Conservation (phyloP, 2,329 filamentous ascomycete species). For the Akanthomyces dipterigenus region DNA sequence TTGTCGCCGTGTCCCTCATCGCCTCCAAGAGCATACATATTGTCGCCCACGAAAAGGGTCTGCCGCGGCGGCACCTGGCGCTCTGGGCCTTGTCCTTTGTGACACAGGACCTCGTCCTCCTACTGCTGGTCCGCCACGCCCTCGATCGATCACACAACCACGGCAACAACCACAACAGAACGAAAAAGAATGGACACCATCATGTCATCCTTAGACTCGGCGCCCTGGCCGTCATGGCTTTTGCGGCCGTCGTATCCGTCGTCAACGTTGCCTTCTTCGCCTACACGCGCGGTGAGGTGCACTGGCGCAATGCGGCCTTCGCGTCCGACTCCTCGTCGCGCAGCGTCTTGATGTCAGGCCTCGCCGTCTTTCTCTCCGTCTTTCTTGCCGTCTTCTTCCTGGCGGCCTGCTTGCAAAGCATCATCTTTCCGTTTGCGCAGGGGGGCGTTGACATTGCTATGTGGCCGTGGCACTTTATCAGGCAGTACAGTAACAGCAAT, state of each 20-base stretch:
- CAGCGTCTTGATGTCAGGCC: constrained; percentile 20
- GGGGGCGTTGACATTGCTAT: background rate
- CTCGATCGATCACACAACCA: background rate
- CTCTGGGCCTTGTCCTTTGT: constrained; percentile 9
- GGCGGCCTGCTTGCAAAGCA: constrained; percentile 19
- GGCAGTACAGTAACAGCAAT: background rate
- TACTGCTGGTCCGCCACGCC: constrained; percentile 1
- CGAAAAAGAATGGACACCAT: background rate
- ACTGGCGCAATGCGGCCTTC: constrained; percentile 23
- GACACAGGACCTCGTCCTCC: constrained; percentile 6
- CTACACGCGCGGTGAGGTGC: constrained; percentile 23
- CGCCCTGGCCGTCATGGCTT: background rate
- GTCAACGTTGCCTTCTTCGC: constrained; percentile 26
- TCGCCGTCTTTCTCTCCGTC: constrained; percentile 16
- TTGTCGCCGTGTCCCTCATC: constrained; percentile 10
- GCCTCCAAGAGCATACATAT: constrained; percentile 9
- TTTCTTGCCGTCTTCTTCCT: constrained; percentile 13
- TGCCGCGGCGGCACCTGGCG: background rate
- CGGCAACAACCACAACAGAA: background rate
- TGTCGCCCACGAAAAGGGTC: constrained; percentile 1
- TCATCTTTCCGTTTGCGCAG: constrained; percentile 12
- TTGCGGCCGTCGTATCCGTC: background rate
- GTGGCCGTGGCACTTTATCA: background rate
- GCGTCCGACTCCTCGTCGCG: constrained; percentile 20
- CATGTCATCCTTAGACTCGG: background rate